Evolutionary conservation across 2,329 filamentous ascomycete genomes (phyloP).

Genomic region (Stachybotrys chartarum): DNA sequence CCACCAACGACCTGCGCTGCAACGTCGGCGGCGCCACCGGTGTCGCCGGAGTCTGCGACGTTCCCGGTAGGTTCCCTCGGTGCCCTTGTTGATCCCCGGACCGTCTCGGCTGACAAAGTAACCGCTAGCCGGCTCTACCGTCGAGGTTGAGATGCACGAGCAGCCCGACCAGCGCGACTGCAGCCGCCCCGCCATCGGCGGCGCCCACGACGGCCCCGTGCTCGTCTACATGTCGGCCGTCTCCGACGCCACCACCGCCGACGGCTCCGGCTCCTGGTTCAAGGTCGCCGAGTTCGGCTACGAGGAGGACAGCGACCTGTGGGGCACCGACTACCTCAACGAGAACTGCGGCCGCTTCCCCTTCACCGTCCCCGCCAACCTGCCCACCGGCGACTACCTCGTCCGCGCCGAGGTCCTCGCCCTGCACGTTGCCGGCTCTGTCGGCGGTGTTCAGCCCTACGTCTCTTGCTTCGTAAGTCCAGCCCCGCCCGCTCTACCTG

Average conservation of each 20-base stretch:
- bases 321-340: conserved; percentile 1
- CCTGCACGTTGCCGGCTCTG: background rate
- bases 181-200: background rate
- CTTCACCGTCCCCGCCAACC: background rate
- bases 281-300: conserved; percentile 1
- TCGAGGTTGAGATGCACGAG: conserved; percentile 2
- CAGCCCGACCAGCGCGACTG: background rate
- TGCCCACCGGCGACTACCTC: background rate
- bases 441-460: background rate
- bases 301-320: background rate
- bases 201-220: background rate
- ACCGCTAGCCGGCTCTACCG: background rate
- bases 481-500: background rate
- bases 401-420: background rate
- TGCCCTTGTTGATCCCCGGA: background rate
- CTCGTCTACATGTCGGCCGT: background rate
- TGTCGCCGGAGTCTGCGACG: background rate
- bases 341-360: conserved; percentile 1
- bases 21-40: background rate
- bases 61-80: background rate
- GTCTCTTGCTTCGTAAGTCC: background rate
- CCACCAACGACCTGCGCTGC: background rate
- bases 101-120: background rate
- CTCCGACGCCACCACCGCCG: background rate
- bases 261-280: conserved; percentile 1